Percentiles rank a stretch among this genome's conserved stretches.
Evolutionary conservation across 2,329 filamentous ascomycete species (phyloP).

Genomic region (Diaporthe destruens): DNA sequence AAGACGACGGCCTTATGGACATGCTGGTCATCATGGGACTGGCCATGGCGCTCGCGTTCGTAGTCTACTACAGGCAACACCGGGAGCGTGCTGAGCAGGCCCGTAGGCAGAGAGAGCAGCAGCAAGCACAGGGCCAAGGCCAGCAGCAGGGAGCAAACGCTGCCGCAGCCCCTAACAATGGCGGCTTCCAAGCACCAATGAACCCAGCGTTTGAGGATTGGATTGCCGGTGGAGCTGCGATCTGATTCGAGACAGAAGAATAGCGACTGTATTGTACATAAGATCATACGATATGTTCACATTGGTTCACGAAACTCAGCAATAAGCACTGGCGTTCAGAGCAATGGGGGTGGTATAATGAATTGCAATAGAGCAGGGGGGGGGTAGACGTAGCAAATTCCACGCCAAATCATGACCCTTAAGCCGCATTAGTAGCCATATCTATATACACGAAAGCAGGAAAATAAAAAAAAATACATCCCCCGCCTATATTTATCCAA

Average conservation of each 20-base stretch:
- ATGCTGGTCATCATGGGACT: slow-evolving; percentile 86
- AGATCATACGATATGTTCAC: not conserved
- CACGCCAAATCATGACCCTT: slow-evolving; percentile 31
- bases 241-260: slow-evolving; percentile 54
- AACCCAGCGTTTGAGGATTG: slow-evolving; percentile 78
- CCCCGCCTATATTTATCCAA: too few species aligned
- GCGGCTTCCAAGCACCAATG: slow-evolving; percentile 64
- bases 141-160: slow-evolving; percentile 39
- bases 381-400: slow-evolving; percentile 20
- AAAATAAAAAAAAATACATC: too few species aligned
- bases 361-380: not conserved
- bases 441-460: too few species aligned
- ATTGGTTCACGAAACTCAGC: not conserved
- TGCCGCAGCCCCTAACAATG: slow-evolving; percentile 41
- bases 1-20: slow-evolving; percentile 86
- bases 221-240: slow-evolving; percentile 72
- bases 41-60: slow-evolving; percentile 77
- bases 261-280: slow-evolving; percentile 39
- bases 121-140: slow-evolving; percentile 11
- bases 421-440: not conserved
- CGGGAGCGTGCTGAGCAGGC: slow-evolving; percentile 67
- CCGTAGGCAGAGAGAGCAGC: slow-evolving; percentile 46
- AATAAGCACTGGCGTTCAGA: slow-evolving; percentile 34
- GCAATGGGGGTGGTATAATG: not conserved
- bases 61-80: slow-evolving; percentile 86